Percentiles rank a stretch among this genome's conserved stretches.
Evolutionary conservation across 2,329 filamentous ascomycete genomes (phyloP).

Genomic region (Aspergillus japonicus): DNA sequence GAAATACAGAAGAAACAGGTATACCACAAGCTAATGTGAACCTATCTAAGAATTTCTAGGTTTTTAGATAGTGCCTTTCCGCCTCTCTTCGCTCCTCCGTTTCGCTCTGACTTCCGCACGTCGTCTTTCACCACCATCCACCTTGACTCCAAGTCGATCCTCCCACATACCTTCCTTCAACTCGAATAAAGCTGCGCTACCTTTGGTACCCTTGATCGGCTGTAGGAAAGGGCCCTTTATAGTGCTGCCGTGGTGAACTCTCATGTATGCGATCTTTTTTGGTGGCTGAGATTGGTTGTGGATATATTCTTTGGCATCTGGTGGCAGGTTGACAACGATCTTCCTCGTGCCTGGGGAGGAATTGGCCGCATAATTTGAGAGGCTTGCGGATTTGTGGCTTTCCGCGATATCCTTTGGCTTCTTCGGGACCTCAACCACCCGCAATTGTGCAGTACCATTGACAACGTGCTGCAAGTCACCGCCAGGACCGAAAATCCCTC

Average conservation of each 20-base stretch:
- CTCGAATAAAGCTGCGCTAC: constrained; percentile 63
- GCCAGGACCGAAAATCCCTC: constrained; percentile 74
- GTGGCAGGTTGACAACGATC: constrained; percentile 60
- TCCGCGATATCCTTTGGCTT: constrained; percentile 31
- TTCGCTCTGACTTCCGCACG: constrained; percentile 83
- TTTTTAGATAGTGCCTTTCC: constrained; percentile 50
- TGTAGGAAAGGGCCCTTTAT: constrained; percentile 75
- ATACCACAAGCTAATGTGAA: background rate
- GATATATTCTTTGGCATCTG: constrained; percentile 56
- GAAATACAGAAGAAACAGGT: background rate
- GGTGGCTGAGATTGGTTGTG: constrained; percentile 45
- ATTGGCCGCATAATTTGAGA: constrained; percentile 50
- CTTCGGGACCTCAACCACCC: constrained; percentile 56
- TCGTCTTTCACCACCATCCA: constrained; percentile 93
- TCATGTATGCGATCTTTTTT: constrained; percentile 62
- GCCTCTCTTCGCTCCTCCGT: constrained; percentile 74
- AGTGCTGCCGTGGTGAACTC: constrained; percentile 64
- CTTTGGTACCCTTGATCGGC: constrained; percentile 61
- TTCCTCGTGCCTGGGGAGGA: constrained; percentile 56
- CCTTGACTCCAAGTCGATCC: constrained; percentile 78
- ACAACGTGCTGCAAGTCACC: constrained; percentile 77
- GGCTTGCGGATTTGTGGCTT: constrained; percentile 21
- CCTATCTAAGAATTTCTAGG: background rate
- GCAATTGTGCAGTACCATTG: constrained; percentile 58
- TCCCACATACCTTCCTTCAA: constrained; percentile 93